These are phyloP conservation scores for Erysimum cheiri DNA, from an alignment of 441 rosid species.

Conservation along the genomic window DNA sequence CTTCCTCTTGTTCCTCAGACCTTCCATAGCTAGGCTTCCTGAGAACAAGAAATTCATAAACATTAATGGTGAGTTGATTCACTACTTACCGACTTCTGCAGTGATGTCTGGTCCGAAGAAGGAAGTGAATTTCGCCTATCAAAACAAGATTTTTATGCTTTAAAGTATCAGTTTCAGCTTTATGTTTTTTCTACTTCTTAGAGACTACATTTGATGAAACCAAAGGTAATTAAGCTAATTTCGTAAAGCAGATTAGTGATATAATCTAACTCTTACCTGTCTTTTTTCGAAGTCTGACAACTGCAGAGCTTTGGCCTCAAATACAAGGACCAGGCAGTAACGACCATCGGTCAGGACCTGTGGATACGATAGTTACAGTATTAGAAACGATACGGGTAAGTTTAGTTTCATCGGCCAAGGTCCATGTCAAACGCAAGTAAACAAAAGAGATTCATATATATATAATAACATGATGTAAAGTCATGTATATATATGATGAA, in stretches of 20 bases:
- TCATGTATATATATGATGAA: constrained; percentile 13
- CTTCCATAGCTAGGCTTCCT: constrained; percentile 33
- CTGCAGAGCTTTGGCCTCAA: constrained; percentile 79
- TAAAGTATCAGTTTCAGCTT: constrained; percentile 19
- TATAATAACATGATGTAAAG: neutral
- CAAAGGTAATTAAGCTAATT: neutral
- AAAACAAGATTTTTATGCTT: constrained; percentile 28
- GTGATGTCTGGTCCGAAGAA: constrained; percentile 90
- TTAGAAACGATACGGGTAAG: neutral
- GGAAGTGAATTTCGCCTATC: constrained; percentile 85
- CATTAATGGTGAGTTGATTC: neutral
- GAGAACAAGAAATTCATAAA: constrained; percentile 1
- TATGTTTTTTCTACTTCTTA: neutral
- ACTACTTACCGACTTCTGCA: constrained; percentile 78
- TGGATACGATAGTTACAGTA: constrained; percentile 20
- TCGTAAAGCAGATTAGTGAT: neutral
- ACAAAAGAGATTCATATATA: neutral
- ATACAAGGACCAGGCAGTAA: constrained; percentile 78
- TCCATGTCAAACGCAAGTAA: constrained; percentile 16
- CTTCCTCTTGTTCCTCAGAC: constrained; percentile 36
- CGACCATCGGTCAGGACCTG: constrained; percentile 85
- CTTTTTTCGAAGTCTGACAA: constrained; percentile 83
- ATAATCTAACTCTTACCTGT: constrained; percentile 57
- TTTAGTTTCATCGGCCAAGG: neutral
- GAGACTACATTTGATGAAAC: constrained; percentile 21